These are phyloP conservation scores for Microdochium paspali DNA, from an alignment of 2,329 filamentous ascomycete species.

Conservation along the genomic window DNA sequence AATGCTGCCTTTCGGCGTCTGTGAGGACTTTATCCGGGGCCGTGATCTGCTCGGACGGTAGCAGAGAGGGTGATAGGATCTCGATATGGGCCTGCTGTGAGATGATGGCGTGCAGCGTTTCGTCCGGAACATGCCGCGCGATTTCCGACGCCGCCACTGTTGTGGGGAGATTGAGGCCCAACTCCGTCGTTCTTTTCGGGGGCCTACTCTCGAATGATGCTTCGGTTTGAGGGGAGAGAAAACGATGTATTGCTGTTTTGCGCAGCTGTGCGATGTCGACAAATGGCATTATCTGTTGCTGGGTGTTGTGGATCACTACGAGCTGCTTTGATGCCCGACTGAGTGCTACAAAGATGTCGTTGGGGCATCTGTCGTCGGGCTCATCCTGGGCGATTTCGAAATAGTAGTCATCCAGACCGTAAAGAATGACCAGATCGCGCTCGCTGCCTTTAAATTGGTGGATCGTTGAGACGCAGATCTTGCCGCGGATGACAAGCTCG, in stretches of 20 bases:
- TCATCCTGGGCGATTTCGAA: conserved; percentile 14
- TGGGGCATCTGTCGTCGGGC: conserved; percentile 18
- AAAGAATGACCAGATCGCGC: conserved; percentile 17
- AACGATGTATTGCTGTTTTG: neutral
- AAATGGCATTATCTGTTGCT: conserved; percentile 13
- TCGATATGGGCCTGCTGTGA: conserved; percentile 7
- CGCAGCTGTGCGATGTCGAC: conserved; percentile 3
- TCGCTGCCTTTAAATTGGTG: conserved; percentile 23
- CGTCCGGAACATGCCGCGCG: conserved; percentile 13
- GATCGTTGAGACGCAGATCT: conserved; percentile 19
- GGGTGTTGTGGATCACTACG: conserved; percentile 13
- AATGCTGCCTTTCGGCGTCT: conserved; percentile 3
- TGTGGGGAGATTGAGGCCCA: conserved; percentile 2
- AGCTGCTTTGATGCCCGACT: conserved; percentile 18
- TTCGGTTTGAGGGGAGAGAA: neutral
- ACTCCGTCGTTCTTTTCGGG: neutral
- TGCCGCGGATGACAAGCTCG: conserved; percentile 14
- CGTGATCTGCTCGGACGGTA: conserved; percentile 7
- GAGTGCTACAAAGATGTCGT: conserved; percentile 18
- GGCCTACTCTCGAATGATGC: neutral
- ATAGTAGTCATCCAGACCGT: conserved; percentile 14
- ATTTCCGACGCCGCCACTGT: conserved; percentile 9
- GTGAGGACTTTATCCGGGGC: conserved; percentile 7
- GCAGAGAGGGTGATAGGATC: conserved; percentile 2
- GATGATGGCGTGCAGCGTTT: conserved; percentile 9